Evolutionary conservation across 805 yeast genomes (phyloP).

Genomic region (Yarrowia osloensis): DNA sequence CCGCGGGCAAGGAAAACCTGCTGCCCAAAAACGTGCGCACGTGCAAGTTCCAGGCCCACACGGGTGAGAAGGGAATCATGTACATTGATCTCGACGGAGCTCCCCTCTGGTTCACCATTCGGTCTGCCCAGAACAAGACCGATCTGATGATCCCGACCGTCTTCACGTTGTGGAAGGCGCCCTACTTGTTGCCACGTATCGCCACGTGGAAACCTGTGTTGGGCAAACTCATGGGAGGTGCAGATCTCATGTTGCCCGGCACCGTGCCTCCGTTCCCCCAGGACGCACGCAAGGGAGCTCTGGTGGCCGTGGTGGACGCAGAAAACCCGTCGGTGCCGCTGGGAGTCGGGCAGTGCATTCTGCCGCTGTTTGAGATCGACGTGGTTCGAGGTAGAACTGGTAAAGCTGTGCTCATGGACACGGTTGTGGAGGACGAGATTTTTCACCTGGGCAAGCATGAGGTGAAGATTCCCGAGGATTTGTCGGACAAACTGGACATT

Average conservation of each 20-base stretch:
- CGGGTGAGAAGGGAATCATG: slow-evolving; percentile 58
- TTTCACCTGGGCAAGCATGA: slow-evolving; percentile 52
- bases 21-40: slow-evolving; percentile 56
- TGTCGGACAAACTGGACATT: slow-evolving; percentile 35
- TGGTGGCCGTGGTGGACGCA: slow-evolving; percentile 72
- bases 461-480: slow-evolving; percentile 49
- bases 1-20: slow-evolving; percentile 41
- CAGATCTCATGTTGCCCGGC: slow-evolving; percentile 54
- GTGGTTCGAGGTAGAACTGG: slow-evolving; percentile 67
- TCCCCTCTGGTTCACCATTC: slow-evolving; percentile 71
- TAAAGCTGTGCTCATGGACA: slow-evolving; percentile 74
- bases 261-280: slow-evolving; percentile 58
- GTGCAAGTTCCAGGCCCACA: slow-evolving; percentile 58
- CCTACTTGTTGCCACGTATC: slow-evolving; percentile 65
- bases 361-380: slow-evolving; percentile 44
- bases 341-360: slow-evolving; percentile 62
- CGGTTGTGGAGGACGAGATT: slow-evolving; percentile 66
- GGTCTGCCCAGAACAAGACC: slow-evolving; percentile 48
- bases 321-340: slow-evolving; percentile 62
- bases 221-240: slow-evolving; percentile 71
- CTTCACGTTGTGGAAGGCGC: slow-evolving; percentile 69
- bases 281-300: slow-evolving; percentile 50
- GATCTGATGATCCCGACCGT: slow-evolving; percentile 62
- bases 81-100: slow-evolving; percentile 63
- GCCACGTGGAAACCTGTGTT: slow-evolving; percentile 75